Evolutionary conservation across 768 basidiomycete species (phyloP).

Genomic region (Russula dissimulans): DNA sequence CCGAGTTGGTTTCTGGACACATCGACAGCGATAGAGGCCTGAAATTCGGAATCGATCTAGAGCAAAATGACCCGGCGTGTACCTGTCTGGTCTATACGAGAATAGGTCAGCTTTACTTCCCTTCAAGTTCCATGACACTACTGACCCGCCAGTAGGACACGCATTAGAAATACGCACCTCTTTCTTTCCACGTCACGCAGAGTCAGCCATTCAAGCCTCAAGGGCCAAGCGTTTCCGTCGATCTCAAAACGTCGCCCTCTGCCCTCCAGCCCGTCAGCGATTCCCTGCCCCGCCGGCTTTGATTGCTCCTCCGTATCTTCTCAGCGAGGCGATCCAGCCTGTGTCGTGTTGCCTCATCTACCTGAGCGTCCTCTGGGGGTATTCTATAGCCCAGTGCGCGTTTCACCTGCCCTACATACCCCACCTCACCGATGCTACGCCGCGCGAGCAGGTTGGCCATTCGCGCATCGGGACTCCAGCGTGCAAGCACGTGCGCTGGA

Average conservation of each 20-base stretch:
- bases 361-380: slow-evolving; percentile 27
- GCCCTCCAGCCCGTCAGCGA: not conserved
- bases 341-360: slow-evolving; percentile 23
- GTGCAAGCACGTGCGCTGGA: slow-evolving; percentile 49
- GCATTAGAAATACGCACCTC: no score
- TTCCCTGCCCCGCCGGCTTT: slow-evolving; percentile 8
- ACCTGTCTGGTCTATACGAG: no score
- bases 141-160: no score
- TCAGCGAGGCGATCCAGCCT: slow-evolving; percentile 24
- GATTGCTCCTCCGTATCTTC: slow-evolving; percentile 27
- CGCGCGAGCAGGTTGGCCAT: slow-evolving; percentile 41
- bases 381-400: slow-evolving; percentile 43
- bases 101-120: no score
- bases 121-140: no score
- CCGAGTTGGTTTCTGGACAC: no score
- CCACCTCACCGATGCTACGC: slow-evolving; percentile 50
- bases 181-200: no score
- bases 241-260: not conserved
- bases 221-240: no score
- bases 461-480: slow-evolving; percentile 42
- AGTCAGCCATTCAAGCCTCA: no score
- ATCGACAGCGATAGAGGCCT: no score
- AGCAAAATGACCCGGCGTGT: no score
- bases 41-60: no score
- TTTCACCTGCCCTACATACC: slow-evolving; percentile 65